Percentiles rank a stretch among this genome's conserved stretches.
Conservation (phyloP, 768 basidiomycete genomes). For the Suillus discolor region DNA sequence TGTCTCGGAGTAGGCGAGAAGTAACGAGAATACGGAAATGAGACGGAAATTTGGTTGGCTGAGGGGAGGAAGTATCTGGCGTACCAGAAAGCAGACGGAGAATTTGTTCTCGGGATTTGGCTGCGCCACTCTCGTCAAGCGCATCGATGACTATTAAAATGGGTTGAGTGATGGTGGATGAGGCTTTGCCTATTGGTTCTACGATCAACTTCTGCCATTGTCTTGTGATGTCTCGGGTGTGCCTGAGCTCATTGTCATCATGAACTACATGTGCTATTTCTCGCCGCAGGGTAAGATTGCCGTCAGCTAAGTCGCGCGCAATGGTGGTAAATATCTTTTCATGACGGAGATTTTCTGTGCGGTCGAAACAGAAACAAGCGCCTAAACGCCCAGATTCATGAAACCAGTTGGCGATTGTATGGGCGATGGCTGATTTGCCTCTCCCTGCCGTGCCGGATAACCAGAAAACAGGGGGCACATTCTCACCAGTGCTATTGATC, state of each 20-base stretch:
- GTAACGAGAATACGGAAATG: constrained; percentile 23
- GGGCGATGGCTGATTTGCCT: constrained; percentile 42
- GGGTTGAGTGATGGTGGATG: constrained; percentile 1
- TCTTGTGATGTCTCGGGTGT: background rate
- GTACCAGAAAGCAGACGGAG: constrained; percentile 22
- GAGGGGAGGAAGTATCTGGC: background rate
- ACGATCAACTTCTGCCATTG: constrained; percentile 25
- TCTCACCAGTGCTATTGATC: constrained; percentile 15
- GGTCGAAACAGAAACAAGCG: constrained; percentile 36
- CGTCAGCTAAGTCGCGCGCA: constrained; percentile 30
- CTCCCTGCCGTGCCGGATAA: constrained; percentile 37
- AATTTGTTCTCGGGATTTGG: constrained; percentile 18
- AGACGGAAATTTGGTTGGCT: background rate
- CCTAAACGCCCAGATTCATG: constrained; percentile 27
- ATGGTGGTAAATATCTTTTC: constrained; percentile 35
- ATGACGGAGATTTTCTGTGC: constrained; percentile 20
- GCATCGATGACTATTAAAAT: constrained; percentile 39
- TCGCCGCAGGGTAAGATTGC: constrained; percentile 10
- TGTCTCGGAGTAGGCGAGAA: constrained; percentile 31
- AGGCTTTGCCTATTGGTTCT: constrained; percentile 19
- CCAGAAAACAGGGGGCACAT: constrained; percentile 25
- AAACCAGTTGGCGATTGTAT: constrained; percentile 31
- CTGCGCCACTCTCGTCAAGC: constrained; percentile 37
- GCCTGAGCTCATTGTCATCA: background rate
- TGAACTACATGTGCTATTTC: constrained; percentile 11